phyloP scores from a whole-genome alignment of 192 early-diverging fungal species.

The Coemansia guatemalensis region DNA sequence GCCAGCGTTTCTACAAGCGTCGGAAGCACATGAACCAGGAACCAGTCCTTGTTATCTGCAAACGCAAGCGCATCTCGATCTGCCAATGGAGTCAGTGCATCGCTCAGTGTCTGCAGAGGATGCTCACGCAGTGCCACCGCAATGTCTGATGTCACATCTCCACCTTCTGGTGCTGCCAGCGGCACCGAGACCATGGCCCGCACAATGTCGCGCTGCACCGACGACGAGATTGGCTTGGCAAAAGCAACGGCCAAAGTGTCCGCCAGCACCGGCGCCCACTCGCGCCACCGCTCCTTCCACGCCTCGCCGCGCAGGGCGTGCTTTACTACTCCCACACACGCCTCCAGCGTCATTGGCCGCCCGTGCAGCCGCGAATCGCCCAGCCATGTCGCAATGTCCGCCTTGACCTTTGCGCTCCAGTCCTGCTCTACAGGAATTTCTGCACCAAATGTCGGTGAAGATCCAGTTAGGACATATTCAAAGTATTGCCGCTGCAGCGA shows the following conservation, averaged over 20 bases:
- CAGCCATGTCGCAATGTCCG: conserved; percentile 22
- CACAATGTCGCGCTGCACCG: conserved; percentile 20
- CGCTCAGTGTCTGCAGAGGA: conserved; percentile 20
- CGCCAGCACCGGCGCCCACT: conserved; percentile 18
- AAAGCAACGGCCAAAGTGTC: conserved; percentile 16
- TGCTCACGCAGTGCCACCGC: conserved; percentile 10
- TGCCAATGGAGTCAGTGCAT: conserved; percentile 9
- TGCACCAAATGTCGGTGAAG: conserved; percentile 21
- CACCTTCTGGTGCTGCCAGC: neutral
- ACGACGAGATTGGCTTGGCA: neutral
- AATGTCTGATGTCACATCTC: neutral
- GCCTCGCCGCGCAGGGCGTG: conserved; percentile 20
- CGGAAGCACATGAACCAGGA: conserved; percentile 27
- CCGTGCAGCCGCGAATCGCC: conserved; percentile 14
- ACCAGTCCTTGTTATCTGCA: conserved; percentile 45
- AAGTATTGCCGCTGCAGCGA: conserved; percentile 25
- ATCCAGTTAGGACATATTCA: conserved; percentile 5
- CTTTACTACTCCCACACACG: conserved; percentile 2
- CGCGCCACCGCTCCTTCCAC: conserved; percentile 32
- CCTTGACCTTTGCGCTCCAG: conserved; percentile 26
- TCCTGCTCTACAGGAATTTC: conserved; percentile 39
- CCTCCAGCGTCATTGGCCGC: conserved; percentile 10
- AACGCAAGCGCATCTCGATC: conserved; percentile 23
- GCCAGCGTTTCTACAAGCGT: conserved; percentile 12
- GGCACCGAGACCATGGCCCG: conserved; percentile 26